Percentiles rank a stretch among this genome's conserved stretches.
phyloP scores from a whole-genome alignment of 805 yeast genomes.

The Suhomyces canberraensis region DNA sequence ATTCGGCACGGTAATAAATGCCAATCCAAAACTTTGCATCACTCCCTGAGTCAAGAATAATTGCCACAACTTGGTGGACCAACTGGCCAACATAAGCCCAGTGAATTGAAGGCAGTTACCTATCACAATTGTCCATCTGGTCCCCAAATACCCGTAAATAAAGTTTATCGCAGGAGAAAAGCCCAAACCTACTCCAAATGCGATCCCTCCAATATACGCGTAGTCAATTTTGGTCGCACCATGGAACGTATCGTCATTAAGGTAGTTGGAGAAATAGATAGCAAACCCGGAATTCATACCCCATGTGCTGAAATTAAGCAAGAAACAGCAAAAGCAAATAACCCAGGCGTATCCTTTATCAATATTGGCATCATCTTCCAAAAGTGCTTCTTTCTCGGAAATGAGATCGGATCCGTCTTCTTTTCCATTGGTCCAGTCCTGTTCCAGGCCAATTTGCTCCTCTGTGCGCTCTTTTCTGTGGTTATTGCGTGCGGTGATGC shows the following conservation, averaged over 20 bases:
- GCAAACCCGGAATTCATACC: conserved; percentile 27
- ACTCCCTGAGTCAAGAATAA: conserved; percentile 23
- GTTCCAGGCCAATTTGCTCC: too few relatives aligned
- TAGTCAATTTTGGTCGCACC: conserved; percentile 23
- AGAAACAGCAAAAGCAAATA: conserved; percentile 17
- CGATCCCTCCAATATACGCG: conserved; percentile 22
- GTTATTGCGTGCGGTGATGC: too few relatives aligned
- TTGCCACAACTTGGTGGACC: conserved; percentile 18
- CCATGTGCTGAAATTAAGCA: conserved; percentile 23
- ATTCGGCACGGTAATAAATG: conserved; percentile 19
- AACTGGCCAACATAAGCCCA: conserved; percentile 21
- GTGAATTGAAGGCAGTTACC: conserved; percentile 20
- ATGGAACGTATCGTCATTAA: conserved; percentile 15
- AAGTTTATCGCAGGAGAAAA: conserved; percentile 18
- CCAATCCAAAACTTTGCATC: conserved; percentile 21
- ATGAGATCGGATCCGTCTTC: background rate
- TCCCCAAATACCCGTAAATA: conserved; percentile 17
- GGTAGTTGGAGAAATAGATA: conserved; percentile 18
- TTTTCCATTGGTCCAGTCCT: too few relatives aligned
- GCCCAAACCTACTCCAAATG: conserved; percentile 20
- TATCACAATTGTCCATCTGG: conserved; percentile 12
- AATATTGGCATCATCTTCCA: conserved; percentile 5
- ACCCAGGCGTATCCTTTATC: conserved; percentile 26
- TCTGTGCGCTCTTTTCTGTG: too few relatives aligned
- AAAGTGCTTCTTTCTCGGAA: background rate